Evolutionary conservation across 2,329 filamentous ascomycete species (phyloP).

Genomic region (Ramichloridium luteum): DNA sequence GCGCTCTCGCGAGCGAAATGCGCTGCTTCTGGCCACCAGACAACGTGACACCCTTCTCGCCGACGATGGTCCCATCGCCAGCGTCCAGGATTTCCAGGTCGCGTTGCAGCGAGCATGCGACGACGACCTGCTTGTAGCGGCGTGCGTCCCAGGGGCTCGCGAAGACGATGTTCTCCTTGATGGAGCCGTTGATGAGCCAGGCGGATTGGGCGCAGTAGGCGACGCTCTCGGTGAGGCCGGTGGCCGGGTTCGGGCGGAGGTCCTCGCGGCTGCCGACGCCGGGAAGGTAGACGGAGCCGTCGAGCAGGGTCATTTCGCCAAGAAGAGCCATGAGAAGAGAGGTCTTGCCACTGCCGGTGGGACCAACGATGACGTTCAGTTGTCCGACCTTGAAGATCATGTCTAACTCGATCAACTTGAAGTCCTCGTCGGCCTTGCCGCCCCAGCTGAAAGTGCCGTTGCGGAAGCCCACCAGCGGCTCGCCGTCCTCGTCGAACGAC

Average conservation of each 20-base stretch:
- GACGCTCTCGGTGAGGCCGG: slow-evolving; percentile 77
- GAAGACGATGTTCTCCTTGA: slow-evolving; percentile 93
- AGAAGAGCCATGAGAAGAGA: slow-evolving; percentile 91
- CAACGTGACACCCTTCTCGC: slow-evolving; percentile 92
- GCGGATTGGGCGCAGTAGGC: slow-evolving; percentile 95
- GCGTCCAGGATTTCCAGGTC: slow-evolving; percentile 86
- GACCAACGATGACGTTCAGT: slow-evolving; percentile 83
- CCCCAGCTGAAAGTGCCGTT: slow-evolving; percentile 86
- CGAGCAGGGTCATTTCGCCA: slow-evolving; percentile 83
- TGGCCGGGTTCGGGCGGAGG: slow-evolving; percentile 66
- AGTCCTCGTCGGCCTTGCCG: slow-evolving; percentile 39
- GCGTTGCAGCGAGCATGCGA: slow-evolving; percentile 80
- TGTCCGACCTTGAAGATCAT: slow-evolving; percentile 73
- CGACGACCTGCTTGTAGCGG: slow-evolving; percentile 76
- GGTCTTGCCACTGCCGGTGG: slow-evolving; percentile 90
- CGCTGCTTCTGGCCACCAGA: slow-evolving; percentile 97
- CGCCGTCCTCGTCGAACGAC: slow-evolving; percentile 54
- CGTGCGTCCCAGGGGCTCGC: slow-evolving; percentile 66
- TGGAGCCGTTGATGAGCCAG: slow-evolving; percentile 91
- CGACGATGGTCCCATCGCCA: slow-evolving; percentile 86
- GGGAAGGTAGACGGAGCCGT: slow-evolving; percentile 72
- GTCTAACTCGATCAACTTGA: slow-evolving; percentile 69
- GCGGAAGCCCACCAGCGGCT: slow-evolving; percentile 70
- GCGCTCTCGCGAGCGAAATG: slow-evolving; percentile 86
- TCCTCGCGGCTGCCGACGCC: slow-evolving; percentile 79